These are phyloP conservation scores for Aspergillus candidus DNA, from an alignment of 2,329 filamentous ascomycete genomes.

Conservation along the genomic window DNA sequence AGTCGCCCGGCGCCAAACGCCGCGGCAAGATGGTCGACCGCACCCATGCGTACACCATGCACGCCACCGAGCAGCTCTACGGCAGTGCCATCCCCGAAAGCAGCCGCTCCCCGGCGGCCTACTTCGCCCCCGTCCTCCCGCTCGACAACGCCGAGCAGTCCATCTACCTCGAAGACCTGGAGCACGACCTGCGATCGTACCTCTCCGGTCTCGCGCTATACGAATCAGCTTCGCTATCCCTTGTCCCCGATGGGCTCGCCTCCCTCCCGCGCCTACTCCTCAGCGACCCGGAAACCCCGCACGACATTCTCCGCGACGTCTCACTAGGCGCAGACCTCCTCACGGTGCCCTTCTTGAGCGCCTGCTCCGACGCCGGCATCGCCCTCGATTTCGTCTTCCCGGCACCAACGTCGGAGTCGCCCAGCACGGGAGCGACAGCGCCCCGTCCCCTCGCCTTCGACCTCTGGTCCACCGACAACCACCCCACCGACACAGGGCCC, in stretches of 20 bases:
- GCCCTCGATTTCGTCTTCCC: slow-evolving; percentile 76
- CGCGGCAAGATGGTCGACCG: slow-evolving; percentile 77
- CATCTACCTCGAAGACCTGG: slow-evolving; percentile 70
- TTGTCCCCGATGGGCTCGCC: slow-evolving; percentile 57
- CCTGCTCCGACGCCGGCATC: slow-evolving; percentile 75
- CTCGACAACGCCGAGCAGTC: slow-evolving; percentile 69
- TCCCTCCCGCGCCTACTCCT: slow-evolving; percentile 69
- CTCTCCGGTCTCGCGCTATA: slow-evolving; percentile 73
- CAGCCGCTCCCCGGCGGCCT: slow-evolving; percentile 41
- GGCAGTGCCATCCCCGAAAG: slow-evolving; percentile 25
- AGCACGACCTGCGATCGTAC: slow-evolving; percentile 53
- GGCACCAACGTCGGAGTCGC: slow-evolving; percentile 17
- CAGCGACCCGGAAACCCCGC: slow-evolving; percentile 62
- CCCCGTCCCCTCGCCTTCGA: slow-evolving; percentile 61
- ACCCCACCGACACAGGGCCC: slow-evolving; percentile 59
- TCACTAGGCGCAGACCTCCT: slow-evolving; percentile 73
- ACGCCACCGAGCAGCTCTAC: slow-evolving; percentile 52
- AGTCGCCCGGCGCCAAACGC: slow-evolving; percentile 61
- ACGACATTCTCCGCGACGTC: slow-evolving; percentile 70
- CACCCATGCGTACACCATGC: slow-evolving; percentile 73
- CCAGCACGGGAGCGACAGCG: slow-evolving; percentile 11
- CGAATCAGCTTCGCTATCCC: slow-evolving; percentile 61
- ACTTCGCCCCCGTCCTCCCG: slow-evolving; percentile 64
- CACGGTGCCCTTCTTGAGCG: slow-evolving; percentile 67
- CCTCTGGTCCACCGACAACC: slow-evolving; percentile 58